Evolutionary conservation across 108 stramenopile genomes (phyloP).

Genomic region (Fistulifera pelliculosa): DNA sequence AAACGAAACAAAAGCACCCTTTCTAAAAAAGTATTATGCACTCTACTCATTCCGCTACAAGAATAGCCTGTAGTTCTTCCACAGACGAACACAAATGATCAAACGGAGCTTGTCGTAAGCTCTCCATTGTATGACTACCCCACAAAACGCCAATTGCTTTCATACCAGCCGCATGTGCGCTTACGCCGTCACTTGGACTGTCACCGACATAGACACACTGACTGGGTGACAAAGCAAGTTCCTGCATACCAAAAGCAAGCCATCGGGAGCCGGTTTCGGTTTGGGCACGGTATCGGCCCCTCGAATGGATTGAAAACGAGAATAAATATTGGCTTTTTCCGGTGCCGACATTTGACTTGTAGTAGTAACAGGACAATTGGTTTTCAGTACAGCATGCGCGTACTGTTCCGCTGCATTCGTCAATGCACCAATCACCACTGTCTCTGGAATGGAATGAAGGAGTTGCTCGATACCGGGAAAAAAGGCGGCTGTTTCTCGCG

Average conservation of each 20-base stretch:
- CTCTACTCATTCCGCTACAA: not conserved
- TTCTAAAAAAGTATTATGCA: too few species aligned
- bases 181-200: conserved; percentile 64
- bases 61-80: conserved; percentile 31
- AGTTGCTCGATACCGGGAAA: conserved; percentile 56
- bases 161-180: conserved; percentile 58
- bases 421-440: conserved; percentile 52
- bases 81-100: conserved; percentile 33
- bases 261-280: conserved; percentile 72
- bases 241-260: conserved; percentile 51
- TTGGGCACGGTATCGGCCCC: conserved; percentile 77
- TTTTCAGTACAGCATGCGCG: conserved; percentile 73
- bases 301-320: conserved; percentile 55
- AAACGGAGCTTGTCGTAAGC: conserved; percentile 52
- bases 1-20: too few species aligned
- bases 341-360: conserved; percentile 8
- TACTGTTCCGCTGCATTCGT: conserved; percentile 82
- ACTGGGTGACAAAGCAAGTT: conserved; percentile 44
- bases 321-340: conserved; percentile 22
- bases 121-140: conserved; percentile 61
- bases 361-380: conserved; percentile 25
- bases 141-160: conserved; percentile 67
- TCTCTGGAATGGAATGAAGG: conserved; percentile 18
- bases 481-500: conserved; percentile 59
- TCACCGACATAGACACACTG: conserved; percentile 76